Percentiles rank a stretch among this genome's conserved stretches.
Evolutionary conservation across 495 filamentous ascomycete species (phyloP).

Genomic region (Aspergillus saccharolyticus): DNA sequence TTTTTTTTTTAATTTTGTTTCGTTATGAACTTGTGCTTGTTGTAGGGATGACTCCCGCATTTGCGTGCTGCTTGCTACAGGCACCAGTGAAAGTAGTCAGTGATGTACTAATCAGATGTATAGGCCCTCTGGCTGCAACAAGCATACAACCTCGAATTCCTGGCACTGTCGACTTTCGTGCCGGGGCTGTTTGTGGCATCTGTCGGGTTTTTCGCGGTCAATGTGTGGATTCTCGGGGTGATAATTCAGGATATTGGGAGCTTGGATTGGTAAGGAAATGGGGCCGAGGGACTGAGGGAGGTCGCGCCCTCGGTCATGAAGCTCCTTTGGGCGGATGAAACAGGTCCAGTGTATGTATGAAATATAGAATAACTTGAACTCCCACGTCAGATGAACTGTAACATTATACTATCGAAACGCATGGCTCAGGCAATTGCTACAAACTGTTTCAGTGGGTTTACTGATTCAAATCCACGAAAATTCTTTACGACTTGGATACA

Average conservation of each 20-base stretch:
- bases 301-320: too few relatives aligned
- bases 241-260: conserved; percentile 62
- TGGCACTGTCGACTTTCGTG: conserved; percentile 78
- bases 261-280: too few relatives aligned
- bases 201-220: conserved; percentile 75
- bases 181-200: conserved; percentile 75
- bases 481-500: conserved; percentile 26
- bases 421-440: background rate
- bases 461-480: background rate
- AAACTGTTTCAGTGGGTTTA: background rate
- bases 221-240: conserved; percentile 80
- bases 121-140: conserved; percentile 84
- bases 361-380: too few relatives aligned
- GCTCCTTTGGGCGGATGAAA: too few relatives aligned
- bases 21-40: too few relatives aligned
- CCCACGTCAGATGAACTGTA: too few relatives aligned
- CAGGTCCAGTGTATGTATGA: too few relatives aligned
- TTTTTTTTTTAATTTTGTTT: too few relatives aligned
- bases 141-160: conserved; percentile 81
- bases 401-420: background rate
- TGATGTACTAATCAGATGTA: background rate
- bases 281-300: too few relatives aligned
- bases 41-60: background rate
- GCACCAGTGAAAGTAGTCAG: too few relatives aligned
- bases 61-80: background rate